These are phyloP conservation scores for Backusella sp. DNA, from an alignment of 192 early-diverging fungal species.

Conservation along the genomic window DNA sequence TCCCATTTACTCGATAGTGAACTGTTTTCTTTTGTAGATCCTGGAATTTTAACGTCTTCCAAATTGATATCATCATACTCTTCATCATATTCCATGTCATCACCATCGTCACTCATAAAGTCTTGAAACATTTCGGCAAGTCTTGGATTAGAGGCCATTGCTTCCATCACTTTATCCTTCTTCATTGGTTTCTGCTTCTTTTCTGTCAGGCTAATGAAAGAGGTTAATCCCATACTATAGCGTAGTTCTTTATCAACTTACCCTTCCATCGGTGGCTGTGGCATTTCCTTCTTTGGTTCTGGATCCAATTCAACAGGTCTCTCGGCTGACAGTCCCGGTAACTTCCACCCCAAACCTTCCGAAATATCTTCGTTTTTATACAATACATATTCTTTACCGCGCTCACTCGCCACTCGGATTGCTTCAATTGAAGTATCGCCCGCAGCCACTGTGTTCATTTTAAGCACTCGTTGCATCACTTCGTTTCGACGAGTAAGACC, in stretches of 20 bases:
- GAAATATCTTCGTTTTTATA: slow-evolving; percentile 76
- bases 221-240: not conserved
- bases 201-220: slow-evolving; percentile 11
- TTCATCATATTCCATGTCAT: not conserved
- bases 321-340: slow-evolving; percentile 38
- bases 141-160: not conserved
- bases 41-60: not conserved
- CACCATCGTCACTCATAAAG: not conserved
- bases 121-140: not conserved
- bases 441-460: slow-evolving; percentile 44
- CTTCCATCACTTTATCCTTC: slow-evolving; percentile 22
- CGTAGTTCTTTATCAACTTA: not conserved
- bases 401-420: slow-evolving; percentile 76
- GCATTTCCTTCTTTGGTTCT: slow-evolving; percentile 28
- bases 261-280: not conserved
- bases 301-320: slow-evolving; percentile 3
- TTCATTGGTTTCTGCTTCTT: slow-evolving; percentile 1
- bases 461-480: slow-evolving; percentile 72
- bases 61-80: not conserved
- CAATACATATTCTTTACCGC: slow-evolving; percentile 79
- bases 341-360: slow-evolving; percentile 62
- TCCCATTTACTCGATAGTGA: not conserved
- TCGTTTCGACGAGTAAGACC: slow-evolving; percentile 79
- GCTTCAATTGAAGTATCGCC: slow-evolving; percentile 32
- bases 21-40: not conserved